phyloP scores from a whole-genome alignment of 305 asterid genomes.

The Fraxinus greggii region DNA sequence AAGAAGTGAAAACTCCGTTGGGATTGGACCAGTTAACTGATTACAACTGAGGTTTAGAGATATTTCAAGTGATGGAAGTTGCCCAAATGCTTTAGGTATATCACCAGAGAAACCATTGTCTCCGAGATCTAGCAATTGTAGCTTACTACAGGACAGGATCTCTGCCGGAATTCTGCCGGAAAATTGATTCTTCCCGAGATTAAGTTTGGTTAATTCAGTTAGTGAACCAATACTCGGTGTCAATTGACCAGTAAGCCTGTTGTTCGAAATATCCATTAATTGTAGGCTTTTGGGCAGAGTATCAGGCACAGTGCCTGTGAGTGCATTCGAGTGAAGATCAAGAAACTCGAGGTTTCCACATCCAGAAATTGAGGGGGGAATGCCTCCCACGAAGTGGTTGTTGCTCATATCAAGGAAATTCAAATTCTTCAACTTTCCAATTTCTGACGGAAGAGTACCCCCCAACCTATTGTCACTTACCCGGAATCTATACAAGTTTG shows the following conservation, averaged over 20 bases:
- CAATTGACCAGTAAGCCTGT: constrained; percentile 60
- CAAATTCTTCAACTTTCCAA: constrained; percentile 60
- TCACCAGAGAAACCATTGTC: constrained; percentile 67
- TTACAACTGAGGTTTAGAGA: constrained; percentile 85
- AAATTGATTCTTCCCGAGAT: constrained; percentile 67
- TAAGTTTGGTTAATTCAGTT: constrained; percentile 67
- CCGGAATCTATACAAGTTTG: constrained; percentile 77
- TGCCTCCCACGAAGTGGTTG: constrained; percentile 62
- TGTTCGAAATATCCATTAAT: constrained; percentile 74
- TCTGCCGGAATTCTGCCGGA: constrained; percentile 70
- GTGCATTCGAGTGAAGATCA: constrained; percentile 76
- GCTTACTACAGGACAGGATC: constrained; percentile 68
- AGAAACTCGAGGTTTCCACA: constrained; percentile 81
- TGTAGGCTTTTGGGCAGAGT: constrained; percentile 67
- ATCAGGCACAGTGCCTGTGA: constrained; percentile 68
- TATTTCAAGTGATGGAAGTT: constrained; percentile 82
- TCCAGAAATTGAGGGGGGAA: constrained; percentile 63
- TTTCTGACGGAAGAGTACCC: constrained; percentile 84
- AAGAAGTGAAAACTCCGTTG: constrained; percentile 66
- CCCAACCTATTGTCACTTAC: constrained; percentile 62
- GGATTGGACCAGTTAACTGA: constrained; percentile 71
- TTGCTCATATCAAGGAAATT: constrained; percentile 77
- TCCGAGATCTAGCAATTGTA: constrained; percentile 82
- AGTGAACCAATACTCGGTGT: constrained; percentile 58
- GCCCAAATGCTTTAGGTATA: constrained; percentile 69